phyloP scores from a whole-genome alignment of 2,329 filamentous ascomycete genomes.

The Lecanicillium sp. region DNA sequence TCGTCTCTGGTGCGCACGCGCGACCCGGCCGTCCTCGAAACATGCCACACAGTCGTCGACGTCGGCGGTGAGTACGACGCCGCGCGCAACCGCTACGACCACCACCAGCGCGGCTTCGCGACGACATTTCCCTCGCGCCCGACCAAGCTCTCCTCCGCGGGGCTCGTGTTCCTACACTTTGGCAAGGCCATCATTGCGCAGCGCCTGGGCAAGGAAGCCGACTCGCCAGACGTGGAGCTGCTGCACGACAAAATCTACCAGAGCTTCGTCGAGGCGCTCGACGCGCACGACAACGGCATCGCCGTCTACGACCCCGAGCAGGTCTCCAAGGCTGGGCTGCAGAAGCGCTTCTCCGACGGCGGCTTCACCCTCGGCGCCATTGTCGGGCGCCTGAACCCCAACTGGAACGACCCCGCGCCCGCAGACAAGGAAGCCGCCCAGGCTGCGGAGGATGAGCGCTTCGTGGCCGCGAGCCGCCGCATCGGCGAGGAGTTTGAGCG shows the following conservation, averaged over 20 bases:
- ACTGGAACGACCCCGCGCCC: constrained; percentile 61
- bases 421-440: constrained; percentile 34
- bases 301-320: constrained; percentile 67
- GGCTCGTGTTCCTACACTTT: constrained; percentile 93
- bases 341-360: constrained; percentile 76
- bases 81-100: constrained; percentile 73
- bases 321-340: constrained; percentile 60
- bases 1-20: constrained; percentile 78
- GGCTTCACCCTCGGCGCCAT: constrained; percentile 79
- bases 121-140: constrained; percentile 74
- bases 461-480: constrained; percentile 66
- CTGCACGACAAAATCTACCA: constrained; percentile 87
- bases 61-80: constrained; percentile 93
- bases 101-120: constrained; percentile 89
- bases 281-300: constrained; percentile 96
- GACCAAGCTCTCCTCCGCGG: constrained; percentile 90
- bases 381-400: constrained; percentile 71
- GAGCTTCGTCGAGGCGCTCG: constrained; percentile 89
- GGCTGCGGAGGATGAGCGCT: constrained; percentile 70
- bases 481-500: constrained; percentile 85
- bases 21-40: constrained; percentile 67
- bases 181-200: constrained; percentile 72
- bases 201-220: constrained; percentile 39
- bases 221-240: constrained; percentile 59
- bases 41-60: constrained; percentile 92